These are phyloP conservation scores for Amylocarpus encephaloides DNA, from an alignment of 2,329 filamentous ascomycete species.

Conservation along the genomic window DNA sequence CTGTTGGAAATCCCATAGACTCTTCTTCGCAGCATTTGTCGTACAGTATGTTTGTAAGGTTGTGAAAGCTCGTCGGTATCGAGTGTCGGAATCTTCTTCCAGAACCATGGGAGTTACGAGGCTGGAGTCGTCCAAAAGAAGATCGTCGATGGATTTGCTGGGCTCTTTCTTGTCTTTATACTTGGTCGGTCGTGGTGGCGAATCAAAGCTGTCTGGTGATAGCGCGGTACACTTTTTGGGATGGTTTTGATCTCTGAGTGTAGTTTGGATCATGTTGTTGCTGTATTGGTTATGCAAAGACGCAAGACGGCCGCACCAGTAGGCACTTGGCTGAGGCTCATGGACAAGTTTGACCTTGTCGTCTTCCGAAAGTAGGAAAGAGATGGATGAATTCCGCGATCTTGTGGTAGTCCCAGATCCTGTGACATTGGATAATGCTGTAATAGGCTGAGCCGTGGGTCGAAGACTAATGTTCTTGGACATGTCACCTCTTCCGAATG, in stretches of 20 bases:
- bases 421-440: constrained; percentile 5
- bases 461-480: background rate
- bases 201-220: constrained; percentile 1
- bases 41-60: constrained; percentile 42
- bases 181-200: background rate
- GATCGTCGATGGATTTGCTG: background rate
- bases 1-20: constrained; percentile 45
- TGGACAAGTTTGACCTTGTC: background rate
- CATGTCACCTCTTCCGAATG: background rate
- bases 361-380: background rate
- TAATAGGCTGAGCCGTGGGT: constrained; percentile 1
- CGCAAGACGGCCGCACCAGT: constrained; percentile 58
- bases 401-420: background rate
- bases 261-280: constrained; percentile 35
- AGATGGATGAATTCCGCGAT: background rate
- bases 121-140: background rate
- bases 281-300: constrained; percentile 49
- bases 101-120: background rate
- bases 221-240: constrained; percentile 7
- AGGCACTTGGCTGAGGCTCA: constrained; percentile 41
- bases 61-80: constrained; percentile 39
- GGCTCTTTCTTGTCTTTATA: background rate
- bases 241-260: background rate
- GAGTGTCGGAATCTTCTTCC: constrained; percentile 29
- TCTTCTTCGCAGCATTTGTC: constrained; percentile 42